Base-by-base conservation (phyloP, 352 stramenopile species). In the Globisporangium nodosum region DNA sequence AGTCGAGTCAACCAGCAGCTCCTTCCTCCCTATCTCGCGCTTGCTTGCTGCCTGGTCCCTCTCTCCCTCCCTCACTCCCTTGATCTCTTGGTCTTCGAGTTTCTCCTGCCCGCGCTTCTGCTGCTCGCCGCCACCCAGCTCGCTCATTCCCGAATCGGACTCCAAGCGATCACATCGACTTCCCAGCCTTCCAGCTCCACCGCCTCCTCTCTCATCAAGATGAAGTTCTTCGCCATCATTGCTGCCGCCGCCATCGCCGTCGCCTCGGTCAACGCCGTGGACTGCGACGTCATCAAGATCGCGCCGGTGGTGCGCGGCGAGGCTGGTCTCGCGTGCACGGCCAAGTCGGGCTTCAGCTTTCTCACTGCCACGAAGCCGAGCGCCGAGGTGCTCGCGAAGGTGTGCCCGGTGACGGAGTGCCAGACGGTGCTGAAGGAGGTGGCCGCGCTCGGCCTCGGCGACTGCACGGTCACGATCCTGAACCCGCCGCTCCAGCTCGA, bases 341-440 rank as follows among this genome's bases (percentile, higher is more conserved):
- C 51, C 8, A 61, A 65, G 49, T 74, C 69, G 37, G 67, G 66
- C 27, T 78, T 73, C 70, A 57, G 49, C 6, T 66, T 69, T 55
- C 55, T 66, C 39, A 63, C 61, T 39, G 64, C 68, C 12, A 4
- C 45, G 40, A 64, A 60, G 12, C 70, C 70, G 9, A 60, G 58
- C n/a, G 46, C 59, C 7, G 56, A 48, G 18, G 27, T 61, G 50
- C 52, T 74, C 53, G 47, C 49, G 3, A 51, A 56, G 57, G 68
- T 78, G 64, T 78, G 67, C 67, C 63, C 52, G 21, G 63, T 59
- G 42, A 56, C 49, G 12, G 49, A 65, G 24, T 78, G 70, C 64
- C 52, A 70, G 58, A n/a, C 52, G 5, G 65, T 71, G 61, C 67
- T 78, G 20, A 57, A 57, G 58, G 48, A 58, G 12, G 58, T 73